Percentiles rank a stretch among this genome's conserved stretches.
phyloP scores from a whole-genome alignment of 495 filamentous ascomycete species.

The Trichoderma virens region DNA sequence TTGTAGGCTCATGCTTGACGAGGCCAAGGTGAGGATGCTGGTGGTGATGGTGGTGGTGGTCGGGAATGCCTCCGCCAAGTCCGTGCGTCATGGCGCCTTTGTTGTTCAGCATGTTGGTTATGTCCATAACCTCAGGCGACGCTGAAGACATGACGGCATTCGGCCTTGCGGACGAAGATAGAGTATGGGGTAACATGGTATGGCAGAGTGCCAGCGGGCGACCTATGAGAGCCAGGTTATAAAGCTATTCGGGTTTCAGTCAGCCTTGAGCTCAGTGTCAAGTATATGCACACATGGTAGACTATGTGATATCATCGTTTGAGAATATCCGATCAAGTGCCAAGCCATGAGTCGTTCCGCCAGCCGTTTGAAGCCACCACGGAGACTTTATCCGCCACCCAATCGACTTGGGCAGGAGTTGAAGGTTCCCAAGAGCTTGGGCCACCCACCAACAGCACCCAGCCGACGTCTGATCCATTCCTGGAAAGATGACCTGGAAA shows the following conservation, averaged over 20 bases:
- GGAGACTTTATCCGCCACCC: background rate
- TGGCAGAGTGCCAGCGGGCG: background rate
- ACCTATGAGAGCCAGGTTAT: background rate
- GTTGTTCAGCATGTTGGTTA: constrained; percentile 30
- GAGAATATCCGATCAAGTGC: background rate
- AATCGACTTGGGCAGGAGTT: background rate
- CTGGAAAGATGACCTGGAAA: background rate
- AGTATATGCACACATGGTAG: background rate
- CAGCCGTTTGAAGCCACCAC: background rate
- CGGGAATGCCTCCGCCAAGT: constrained; percentile 14
- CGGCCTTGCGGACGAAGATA: constrained; percentile 6
- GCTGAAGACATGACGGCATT: constrained; percentile 22
- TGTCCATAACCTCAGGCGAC: constrained; percentile 28
- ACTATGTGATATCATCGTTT: background rate
- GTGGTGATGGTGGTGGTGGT: constrained; percentile 3
- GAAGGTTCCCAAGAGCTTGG: background rate
- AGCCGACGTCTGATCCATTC: background rate
- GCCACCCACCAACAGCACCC: background rate
- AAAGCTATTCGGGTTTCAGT: background rate
- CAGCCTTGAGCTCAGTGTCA: background rate
- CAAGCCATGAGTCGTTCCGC: background rate
- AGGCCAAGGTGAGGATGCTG: constrained; percentile 5
- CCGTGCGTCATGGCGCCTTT: constrained; percentile 20
- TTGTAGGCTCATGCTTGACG: constrained; percentile 23
- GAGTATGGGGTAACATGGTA: background rate